Evolutionary conservation across 768 basidiomycete species (phyloP).

Genomic region (Boletus insuetus): DNA sequence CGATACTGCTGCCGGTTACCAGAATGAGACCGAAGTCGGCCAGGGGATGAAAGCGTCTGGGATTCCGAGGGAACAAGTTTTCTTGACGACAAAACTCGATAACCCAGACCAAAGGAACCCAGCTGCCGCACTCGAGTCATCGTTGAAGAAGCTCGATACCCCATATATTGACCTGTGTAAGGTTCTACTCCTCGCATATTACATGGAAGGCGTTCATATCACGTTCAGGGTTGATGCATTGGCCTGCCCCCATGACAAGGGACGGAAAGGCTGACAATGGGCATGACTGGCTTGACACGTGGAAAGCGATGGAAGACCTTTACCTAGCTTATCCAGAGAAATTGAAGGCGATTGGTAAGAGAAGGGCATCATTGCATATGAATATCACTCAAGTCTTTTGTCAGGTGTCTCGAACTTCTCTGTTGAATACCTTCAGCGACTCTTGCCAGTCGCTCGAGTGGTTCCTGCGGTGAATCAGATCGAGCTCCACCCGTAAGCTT

Average conservation of each 20-base stretch:
- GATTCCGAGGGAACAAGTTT: conserved; percentile 68
- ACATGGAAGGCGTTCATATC: background rate
- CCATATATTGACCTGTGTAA: conserved; percentile 79
- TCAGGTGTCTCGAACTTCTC: conserved; percentile 71
- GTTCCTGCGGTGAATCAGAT: conserved; percentile 81
- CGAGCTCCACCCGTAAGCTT: conserved; percentile 64
- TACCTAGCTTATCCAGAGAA: conserved; percentile 66
- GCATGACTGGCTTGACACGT: conserved; percentile 70
- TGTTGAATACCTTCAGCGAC: conserved; percentile 56
- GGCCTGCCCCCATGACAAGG: conserved; percentile 72
- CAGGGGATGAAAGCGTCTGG: conserved; percentile 72
- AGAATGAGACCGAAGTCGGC: conserved; percentile 81
- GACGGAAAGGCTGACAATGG: conserved; percentile 53
- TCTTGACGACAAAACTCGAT: conserved; percentile 75
- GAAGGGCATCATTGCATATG: background rate
- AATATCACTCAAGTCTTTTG: background rate
- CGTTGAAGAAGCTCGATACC: conserved; percentile 66
- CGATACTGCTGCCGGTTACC: conserved; percentile 68
- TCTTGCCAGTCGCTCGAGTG: conserved; percentile 52
- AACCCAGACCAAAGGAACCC: conserved; percentile 60
- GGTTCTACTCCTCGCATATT: conserved; percentile 12
- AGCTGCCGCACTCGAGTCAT: conserved; percentile 60
- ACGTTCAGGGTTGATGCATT: conserved; percentile 68
- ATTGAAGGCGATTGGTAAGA: conserved; percentile 69
- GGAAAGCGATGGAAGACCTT: conserved; percentile 73